Conservation (phyloP, 176 grass and related monocot genomes). For the Eremochloa ophiuroides region DNA sequence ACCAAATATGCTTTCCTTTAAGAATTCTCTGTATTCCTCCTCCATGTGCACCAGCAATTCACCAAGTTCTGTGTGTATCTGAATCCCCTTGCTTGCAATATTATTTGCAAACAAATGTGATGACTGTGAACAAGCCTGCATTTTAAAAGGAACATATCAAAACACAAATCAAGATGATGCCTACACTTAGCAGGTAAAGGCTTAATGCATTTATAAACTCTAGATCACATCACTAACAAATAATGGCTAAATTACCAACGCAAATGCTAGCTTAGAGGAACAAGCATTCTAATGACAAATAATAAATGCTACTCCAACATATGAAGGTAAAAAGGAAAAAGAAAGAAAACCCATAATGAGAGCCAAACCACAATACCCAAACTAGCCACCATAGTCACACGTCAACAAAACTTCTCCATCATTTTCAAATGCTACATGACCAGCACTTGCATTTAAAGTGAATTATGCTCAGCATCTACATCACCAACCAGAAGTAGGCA, state of each 20-base stretch:
- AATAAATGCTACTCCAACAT: constrained; percentile 10
- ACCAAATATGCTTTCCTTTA: constrained; percentile 90
- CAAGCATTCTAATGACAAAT: constrained; percentile 1
- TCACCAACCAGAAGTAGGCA: not conserved
- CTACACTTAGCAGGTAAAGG: constrained; percentile 4
- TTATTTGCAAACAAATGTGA: constrained; percentile 98
- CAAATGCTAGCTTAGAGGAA: constrained; percentile 12
- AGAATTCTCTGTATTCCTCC: constrained; percentile 90
- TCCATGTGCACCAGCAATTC: constrained; percentile 93
- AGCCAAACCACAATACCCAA: constrained; percentile 6
- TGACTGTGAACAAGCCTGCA: constrained; percentile 85
- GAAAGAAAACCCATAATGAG: not conserved
- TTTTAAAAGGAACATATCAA: constrained; percentile 29
- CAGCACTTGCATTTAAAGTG: constrained; percentile 19
- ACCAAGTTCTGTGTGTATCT: constrained; percentile 91
- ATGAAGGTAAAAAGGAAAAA: constrained; percentile 4
- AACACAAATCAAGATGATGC: constrained; percentile 20
- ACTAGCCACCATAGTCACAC: not conserved
- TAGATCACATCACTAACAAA: constrained; percentile 1
- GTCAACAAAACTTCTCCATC: constrained; percentile 12
- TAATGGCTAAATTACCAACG: not conserved
- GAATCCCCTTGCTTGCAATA: constrained; percentile 95
- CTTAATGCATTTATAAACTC: constrained; percentile 7
- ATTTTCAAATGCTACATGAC: not conserved
- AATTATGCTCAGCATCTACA: constrained; percentile 18